Conservation (phyloP, 129 eudicot genomes). For the Escallonia herrerae region DNA sequence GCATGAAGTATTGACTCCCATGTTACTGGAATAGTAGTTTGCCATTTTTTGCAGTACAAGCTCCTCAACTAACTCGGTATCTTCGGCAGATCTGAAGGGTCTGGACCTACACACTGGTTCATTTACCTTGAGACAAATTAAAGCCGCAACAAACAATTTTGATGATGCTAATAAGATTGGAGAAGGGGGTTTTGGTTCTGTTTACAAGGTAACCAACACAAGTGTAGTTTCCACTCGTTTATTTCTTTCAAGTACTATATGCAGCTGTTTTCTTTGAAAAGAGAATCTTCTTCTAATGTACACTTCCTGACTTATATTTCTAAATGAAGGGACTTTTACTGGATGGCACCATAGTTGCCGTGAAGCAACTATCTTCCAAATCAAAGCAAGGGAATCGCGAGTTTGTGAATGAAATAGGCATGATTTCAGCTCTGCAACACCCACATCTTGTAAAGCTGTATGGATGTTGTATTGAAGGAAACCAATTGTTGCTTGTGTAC, state of each 20-base stretch:
- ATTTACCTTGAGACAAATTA: constrained; percentile 41
- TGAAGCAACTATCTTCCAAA: constrained; percentile 57
- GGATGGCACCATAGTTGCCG: constrained; percentile 46
- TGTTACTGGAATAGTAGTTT: too few relatives aligned
- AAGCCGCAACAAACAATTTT: constrained; percentile 47
- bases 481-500: constrained; percentile 41
- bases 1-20: too few relatives aligned
- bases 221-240: not conserved
- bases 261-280: too few relatives aligned
- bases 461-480: constrained; percentile 51
- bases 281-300: not conserved
- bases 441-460: constrained; percentile 50
- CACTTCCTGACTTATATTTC: not conserved
- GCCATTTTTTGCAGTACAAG: too few relatives aligned
- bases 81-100: constrained; percentile 26
- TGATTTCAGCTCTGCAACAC: constrained; percentile 52
- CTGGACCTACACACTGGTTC: constrained; percentile 39
- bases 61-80: too few relatives aligned
- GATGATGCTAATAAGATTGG: constrained; percentile 45
- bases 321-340: constrained; percentile 33
- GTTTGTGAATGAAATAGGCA: constrained; percentile 56
- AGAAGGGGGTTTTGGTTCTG: constrained; percentile 69
- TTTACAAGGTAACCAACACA: constrained; percentile 37
- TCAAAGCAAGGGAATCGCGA: constrained; percentile 61
- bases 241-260: not conserved